These are phyloP conservation scores for Zygosaccharomyces sapae DNA, from an alignment of 1,139 yeast genomes.

Conservation along the genomic window DNA sequence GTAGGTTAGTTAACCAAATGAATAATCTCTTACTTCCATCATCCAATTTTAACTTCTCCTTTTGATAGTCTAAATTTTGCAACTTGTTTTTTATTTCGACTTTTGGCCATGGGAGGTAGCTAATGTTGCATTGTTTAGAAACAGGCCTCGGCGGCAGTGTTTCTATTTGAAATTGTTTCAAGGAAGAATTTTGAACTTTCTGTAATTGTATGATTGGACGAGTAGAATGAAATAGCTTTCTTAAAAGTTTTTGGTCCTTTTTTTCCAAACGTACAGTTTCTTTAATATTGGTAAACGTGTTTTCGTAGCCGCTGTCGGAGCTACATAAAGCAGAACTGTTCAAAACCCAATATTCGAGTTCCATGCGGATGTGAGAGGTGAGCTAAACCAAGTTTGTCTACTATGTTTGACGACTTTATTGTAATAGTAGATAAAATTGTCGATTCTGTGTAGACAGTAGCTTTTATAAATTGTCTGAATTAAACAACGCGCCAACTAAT, in stretches of 20 bases:
- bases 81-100: neutral
- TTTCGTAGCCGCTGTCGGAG: conserved; percentile 14
- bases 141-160: neutral
- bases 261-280: conserved; percentile 11
- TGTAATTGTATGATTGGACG: neutral
- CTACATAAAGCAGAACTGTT: neutral
- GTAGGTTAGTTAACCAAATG: conserved; percentile 3
- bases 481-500: too few relatives aligned
- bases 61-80: neutral
- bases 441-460: too few relatives aligned
- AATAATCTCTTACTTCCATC: conserved; percentile 2
- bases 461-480: too few relatives aligned
- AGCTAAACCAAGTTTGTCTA: too few relatives aligned
- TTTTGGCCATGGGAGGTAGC: neutral
- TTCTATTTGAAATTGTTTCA: neutral
- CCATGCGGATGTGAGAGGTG: neutral
- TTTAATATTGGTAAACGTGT: neutral
- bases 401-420: too few relatives aligned
- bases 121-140: neutral
- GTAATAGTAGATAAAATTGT: too few relatives aligned
- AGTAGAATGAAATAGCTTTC: neutral
- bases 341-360: neutral
- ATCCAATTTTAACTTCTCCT: conserved; percentile 6
- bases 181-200: neutral
- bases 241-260: conserved; percentile 9